A percentile compares a stretch with the other conserved stretches of the same genome.
Conservation (phyloP, 169 alveolate species). For the Eimeria acervulina region DNA sequence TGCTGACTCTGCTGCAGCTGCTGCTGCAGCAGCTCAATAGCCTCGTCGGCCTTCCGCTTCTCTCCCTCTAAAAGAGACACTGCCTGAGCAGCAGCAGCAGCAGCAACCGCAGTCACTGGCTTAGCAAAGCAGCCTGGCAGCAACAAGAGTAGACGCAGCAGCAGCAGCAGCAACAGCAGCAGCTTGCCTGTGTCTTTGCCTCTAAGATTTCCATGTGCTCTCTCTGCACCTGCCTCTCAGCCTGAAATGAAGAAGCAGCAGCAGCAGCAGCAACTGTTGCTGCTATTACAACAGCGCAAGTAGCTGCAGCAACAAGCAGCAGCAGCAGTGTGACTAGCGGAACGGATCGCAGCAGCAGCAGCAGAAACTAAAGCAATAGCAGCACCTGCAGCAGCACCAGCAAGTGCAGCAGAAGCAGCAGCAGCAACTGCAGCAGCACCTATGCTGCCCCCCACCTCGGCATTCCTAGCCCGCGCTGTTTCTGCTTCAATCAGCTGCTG, state of each 20-base stretch:
- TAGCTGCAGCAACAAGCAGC: neutral
- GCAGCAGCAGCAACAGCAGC: conserved; percentile 13
- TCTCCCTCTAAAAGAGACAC: conserved; percentile 35
- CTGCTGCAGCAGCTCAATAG: conserved; percentile 61
- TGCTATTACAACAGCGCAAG: neutral
- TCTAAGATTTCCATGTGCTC: conserved; percentile 40
- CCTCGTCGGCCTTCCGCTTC: conserved; percentile 24
- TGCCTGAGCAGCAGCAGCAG: conserved; percentile 15
- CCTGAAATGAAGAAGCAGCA: neutral
- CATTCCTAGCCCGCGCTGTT: neutral
- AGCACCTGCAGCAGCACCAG: neutral
- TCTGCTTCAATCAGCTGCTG: neutral
- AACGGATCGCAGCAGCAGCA: no score
- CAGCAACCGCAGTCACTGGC: conserved; percentile 56
- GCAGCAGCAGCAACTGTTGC: conserved; percentile 12
- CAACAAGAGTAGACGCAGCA: neutral
- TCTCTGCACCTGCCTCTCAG: conserved; percentile 14
- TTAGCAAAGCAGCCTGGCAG: neutral
- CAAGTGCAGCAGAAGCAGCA: neutral
- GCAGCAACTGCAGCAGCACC: no score
- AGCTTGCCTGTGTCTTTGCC: conserved; percentile 41
- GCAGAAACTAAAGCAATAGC: neutral
- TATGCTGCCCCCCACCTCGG: neutral
- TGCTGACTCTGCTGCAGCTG: conserved; percentile 37
- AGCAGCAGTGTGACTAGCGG: no score